Evolutionary conservation across 129 eudicot genomes (phyloP), one percentile per base, ranked within the genome.

Genomic region (Sambucus nigra): DNA sequence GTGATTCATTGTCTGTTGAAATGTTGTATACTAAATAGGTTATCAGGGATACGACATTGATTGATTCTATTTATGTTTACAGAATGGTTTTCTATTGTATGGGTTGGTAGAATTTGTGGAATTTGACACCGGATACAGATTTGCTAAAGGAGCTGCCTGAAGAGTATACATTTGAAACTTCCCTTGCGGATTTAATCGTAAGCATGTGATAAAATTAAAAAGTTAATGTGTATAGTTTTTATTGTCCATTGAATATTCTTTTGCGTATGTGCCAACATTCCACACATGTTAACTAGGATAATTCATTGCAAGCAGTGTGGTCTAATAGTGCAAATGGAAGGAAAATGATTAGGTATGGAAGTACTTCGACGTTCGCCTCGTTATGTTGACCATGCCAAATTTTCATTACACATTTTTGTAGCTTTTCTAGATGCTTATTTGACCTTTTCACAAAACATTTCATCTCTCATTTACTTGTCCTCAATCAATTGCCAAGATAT

Each of bases 231-330:
- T 52, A 59, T 33, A 1, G 2, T 61, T 10, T 45, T 24, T 17
- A 14, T 17, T 19, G 3, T 20, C 19, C 46, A 27, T 19, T 25
- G n/a, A n/a, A n/a, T n/a, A 7, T 38, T 42, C 14, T 28, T n/a
- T 17, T 24, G 38, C 20, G 7, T 9, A n/a, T 38, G 47, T 18
- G 15, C 25, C n/a, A 57, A 56, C 11, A 29, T 55, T n/a, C 18
- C 10, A 29, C 20, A n/a, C 13, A 13, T 46, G 25, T 23, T 42
- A 50, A 19, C 1, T 56, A 88, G 97, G 97, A 88, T 67, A 88
- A 88, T 63, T 83, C 97, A 0, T 67, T 88, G 66, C 94, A 88
- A 74, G 97, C 97, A 15, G 72, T 88, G 5, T 83, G 97, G 97
- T 60, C 84, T 0, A 77, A 69, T 41, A 62, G 31, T 13, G 55